Evolutionary conservation across 2,329 filamentous ascomycete species (phyloP).

Genomic region (Fusarium tanahbumbuense): DNA sequence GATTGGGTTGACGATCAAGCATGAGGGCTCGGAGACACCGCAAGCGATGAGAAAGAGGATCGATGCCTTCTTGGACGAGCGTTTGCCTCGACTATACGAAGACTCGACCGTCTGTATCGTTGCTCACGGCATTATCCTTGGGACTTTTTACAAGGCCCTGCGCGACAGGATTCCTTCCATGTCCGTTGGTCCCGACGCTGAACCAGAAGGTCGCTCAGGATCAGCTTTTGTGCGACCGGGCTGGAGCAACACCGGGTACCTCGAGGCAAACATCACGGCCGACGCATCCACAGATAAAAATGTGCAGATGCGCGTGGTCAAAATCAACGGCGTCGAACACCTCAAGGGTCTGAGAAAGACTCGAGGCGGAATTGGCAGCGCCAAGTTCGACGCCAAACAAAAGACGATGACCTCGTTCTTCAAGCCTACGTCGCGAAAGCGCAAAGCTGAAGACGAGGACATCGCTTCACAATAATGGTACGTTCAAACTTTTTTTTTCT

Average conservation of each 20-base stretch:
- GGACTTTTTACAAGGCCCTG: slow-evolving; percentile 73
- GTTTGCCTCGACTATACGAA: slow-evolving; percentile 65
- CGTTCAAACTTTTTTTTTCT: slow-evolving; percentile 42
- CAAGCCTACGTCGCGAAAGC: slow-evolving; percentile 54
- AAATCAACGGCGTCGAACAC: slow-evolving; percentile 78
- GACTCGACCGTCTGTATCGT: slow-evolving; percentile 61
- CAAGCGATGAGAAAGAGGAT: slow-evolving; percentile 74
- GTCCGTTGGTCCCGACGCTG: slow-evolving; percentile 31
- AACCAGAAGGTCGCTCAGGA: slow-evolving; percentile 18
- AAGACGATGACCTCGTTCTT: slow-evolving; percentile 84
- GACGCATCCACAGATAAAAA: not conserved
- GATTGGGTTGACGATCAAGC: slow-evolving; percentile 55
- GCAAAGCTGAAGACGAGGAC: slow-evolving; percentile 43
- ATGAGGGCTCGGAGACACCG: slow-evolving; percentile 72
- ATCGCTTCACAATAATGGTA: slow-evolving; percentile 53
- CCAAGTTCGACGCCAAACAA: slow-evolving; percentile 79
- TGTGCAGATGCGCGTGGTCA: slow-evolving; percentile 60
- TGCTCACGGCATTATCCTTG: slow-evolving; percentile 85
- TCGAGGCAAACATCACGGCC: slow-evolving; percentile 49
- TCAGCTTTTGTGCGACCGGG: slow-evolving; percentile 43
- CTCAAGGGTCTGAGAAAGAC: slow-evolving; percentile 81
- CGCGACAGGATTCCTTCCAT: slow-evolving; percentile 61
- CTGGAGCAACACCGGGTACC: slow-evolving; percentile 67
- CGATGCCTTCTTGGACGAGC: slow-evolving; percentile 72
- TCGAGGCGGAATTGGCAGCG: slow-evolving; percentile 83